Percentiles rank a stretch among this genome's conserved stretches.
phyloP scores from a whole-genome alignment of 768 basidiomycete species.

The Macrolepiota fuliginosa region DNA sequence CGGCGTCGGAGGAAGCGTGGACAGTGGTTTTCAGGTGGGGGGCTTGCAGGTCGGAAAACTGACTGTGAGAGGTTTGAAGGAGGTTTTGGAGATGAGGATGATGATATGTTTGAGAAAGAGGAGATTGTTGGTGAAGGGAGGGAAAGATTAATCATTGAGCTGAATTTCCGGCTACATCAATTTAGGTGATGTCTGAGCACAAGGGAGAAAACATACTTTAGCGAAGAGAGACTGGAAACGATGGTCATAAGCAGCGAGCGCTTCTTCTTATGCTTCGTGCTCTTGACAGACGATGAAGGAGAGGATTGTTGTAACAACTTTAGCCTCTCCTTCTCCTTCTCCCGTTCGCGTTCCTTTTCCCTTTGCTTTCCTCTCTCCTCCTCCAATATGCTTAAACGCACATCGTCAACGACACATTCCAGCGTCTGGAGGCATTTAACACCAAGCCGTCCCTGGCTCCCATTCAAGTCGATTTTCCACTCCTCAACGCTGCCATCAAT shows the following conservation, averaged over 20 bases:
- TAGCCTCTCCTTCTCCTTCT: conserved; percentile 28
- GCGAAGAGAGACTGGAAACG: conserved; percentile 24
- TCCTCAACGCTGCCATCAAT: conserved; percentile 52
- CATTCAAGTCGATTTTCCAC: conserved; percentile 29
- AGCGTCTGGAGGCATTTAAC: conserved; percentile 34
- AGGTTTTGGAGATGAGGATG: conserved; percentile 17
- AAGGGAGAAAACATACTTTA: conserved; percentile 42
- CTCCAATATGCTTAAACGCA: conserved; percentile 45
- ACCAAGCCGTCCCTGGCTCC: conserved; percentile 26
- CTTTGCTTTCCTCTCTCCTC: conserved; percentile 28
- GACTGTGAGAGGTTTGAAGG: not conserved
- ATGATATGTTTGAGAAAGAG: conserved; percentile 23
- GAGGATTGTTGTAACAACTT: conserved; percentile 19
- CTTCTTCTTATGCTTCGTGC: conserved; percentile 61
- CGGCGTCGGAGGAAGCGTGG: conserved; percentile 44
- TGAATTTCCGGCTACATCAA: conserved; percentile 13
- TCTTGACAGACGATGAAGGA: conserved; percentile 29
- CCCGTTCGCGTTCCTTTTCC: conserved; percentile 24
- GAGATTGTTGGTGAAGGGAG: conserved; percentile 27
- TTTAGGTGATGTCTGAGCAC: conserved; percentile 1
- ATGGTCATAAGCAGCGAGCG: conserved; percentile 70
- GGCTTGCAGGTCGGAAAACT: conserved; percentile 24
- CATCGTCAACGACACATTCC: conserved; percentile 49
- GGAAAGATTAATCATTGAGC: conserved; percentile 26
- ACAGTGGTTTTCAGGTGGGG: conserved; percentile 24